Conservation (phyloP, 352 stramenopile species). For the Globisporangium acanthophoron region DNA sequence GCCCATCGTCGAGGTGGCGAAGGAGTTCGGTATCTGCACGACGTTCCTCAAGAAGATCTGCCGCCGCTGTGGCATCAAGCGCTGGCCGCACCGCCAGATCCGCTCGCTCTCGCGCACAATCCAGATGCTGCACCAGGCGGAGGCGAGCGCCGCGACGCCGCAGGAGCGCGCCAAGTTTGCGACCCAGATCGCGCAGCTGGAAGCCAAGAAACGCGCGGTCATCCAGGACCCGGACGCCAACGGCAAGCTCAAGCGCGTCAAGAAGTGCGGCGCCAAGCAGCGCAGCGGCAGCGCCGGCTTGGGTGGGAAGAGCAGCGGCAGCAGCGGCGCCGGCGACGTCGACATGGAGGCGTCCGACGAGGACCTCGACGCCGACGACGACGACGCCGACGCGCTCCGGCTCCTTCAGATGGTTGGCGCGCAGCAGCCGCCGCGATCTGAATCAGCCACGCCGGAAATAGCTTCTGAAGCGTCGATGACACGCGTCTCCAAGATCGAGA, state of each 20-base stretch:
- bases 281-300: background rate
- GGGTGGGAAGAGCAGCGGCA: background rate
- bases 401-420: slow-evolving; percentile 9
- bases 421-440: slow-evolving; percentile 3
- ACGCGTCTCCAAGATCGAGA: background rate
- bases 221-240: slow-evolving; percentile 61
- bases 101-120: slow-evolving; percentile 62
- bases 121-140: slow-evolving; percentile 66
- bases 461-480: background rate
- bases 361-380: slow-evolving; percentile 1
- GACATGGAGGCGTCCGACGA: slow-evolving; percentile 12
- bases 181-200: slow-evolving; percentile 50
- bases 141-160: slow-evolving; percentile 30
- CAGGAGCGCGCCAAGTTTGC: slow-evolving; percentile 49
- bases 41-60: slow-evolving; percentile 72
- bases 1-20: slow-evolving; percentile 41
- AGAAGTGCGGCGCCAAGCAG: slow-evolving; percentile 28
- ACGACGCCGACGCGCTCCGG: slow-evolving; percentile 6
- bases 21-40: slow-evolving; percentile 55
- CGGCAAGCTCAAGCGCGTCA: slow-evolving; percentile 56
- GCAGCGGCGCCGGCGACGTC: background rate
- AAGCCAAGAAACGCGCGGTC: slow-evolving; percentile 60
- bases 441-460: too few species aligned
- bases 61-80: slow-evolving; percentile 49
- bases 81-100: slow-evolving; percentile 61